A percentile compares a stretch with the other conserved stretches of the same genome.
These are phyloP conservation scores for Chaetomidium leptoderma DNA, from an alignment of 495 filamentous ascomycete genomes.

Conservation along the genomic window DNA sequence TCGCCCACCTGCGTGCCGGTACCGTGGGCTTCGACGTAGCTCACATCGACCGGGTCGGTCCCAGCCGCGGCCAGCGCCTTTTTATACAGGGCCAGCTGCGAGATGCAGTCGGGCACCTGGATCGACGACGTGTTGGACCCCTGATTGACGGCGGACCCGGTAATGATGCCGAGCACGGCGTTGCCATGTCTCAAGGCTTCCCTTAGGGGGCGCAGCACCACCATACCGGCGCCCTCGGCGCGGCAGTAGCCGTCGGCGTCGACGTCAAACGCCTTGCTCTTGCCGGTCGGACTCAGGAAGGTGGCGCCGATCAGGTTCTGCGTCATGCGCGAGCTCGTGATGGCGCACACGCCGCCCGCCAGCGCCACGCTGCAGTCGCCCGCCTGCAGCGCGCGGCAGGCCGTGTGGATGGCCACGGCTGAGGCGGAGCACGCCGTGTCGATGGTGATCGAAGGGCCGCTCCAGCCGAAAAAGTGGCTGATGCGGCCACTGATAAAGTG, in stretches of 20 bases:
- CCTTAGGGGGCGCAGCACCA: slow-evolving; percentile 59
- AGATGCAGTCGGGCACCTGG: not conserved
- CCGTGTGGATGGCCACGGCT: slow-evolving; percentile 49
- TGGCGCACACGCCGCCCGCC: slow-evolving; percentile 33
- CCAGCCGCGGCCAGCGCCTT: too few species aligned
- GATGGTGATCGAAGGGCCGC: slow-evolving; percentile 38
- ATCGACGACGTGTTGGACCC: not conserved
- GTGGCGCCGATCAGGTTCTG: slow-evolving; percentile 40
- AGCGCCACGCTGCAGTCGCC: slow-evolving; percentile 28
- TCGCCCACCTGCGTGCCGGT: slow-evolving; percentile 35
- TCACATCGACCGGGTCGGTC: slow-evolving; percentile 25
- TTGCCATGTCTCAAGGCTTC: slow-evolving; percentile 48
- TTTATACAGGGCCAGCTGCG: not conserved
- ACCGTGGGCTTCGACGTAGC: slow-evolving; percentile 35
- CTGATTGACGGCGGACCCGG: slow-evolving; percentile 49
- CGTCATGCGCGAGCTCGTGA: slow-evolving; percentile 49
- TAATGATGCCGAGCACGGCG: slow-evolving; percentile 56
- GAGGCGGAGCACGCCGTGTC: slow-evolving; percentile 56
- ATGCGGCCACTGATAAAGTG: slow-evolving; percentile 45
- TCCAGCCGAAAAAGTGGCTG: slow-evolving; percentile 46
- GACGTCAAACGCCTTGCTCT: slow-evolving; percentile 55
- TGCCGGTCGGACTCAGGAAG: slow-evolving; percentile 42
- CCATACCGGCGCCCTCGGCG: slow-evolving; percentile 52
- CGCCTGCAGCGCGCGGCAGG: slow-evolving; percentile 42
- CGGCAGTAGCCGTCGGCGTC: slow-evolving; percentile 59